Evolutionary conservation across 2,329 filamentous ascomycete species (phyloP).

Genomic region (Lasiodiplodia theobromae): DNA sequence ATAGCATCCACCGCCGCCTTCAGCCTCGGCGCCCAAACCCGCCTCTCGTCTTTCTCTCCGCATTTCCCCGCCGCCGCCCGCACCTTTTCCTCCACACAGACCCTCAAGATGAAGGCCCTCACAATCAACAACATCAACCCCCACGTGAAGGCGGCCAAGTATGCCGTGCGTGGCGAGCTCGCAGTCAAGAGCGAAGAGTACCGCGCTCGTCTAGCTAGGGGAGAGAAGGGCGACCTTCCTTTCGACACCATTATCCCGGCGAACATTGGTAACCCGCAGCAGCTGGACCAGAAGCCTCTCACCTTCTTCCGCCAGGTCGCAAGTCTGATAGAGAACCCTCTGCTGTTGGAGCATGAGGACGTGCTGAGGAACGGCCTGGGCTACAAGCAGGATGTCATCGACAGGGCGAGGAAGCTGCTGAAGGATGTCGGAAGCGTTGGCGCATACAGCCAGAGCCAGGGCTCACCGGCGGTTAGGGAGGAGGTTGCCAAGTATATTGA

Average conservation of each 20-base stretch:
- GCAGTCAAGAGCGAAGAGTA: conserved; percentile 93
- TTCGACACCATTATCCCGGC: conserved; percentile 93
- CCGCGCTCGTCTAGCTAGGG: conserved; percentile 71
- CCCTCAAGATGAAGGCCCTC: conserved; percentile 51
- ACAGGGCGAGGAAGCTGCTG: conserved; percentile 80
- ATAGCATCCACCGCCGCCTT: conserved; percentile 4
- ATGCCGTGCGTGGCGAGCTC: conserved; percentile 95
- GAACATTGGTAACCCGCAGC: conserved; percentile 99
- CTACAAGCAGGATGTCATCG: conserved; percentile 90
- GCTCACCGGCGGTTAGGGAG: conserved; percentile 83
- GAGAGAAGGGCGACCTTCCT: conserved; percentile 71
- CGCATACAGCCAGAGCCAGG: conserved; percentile 94
- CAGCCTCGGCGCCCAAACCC: neutral
- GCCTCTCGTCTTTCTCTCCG: neutral
- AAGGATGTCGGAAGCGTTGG: conserved; percentile 88
- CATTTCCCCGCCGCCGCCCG: conserved; percentile 13
- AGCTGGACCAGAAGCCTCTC: conserved; percentile 98
- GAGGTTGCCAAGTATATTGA: conserved; percentile 94
- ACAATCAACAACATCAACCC: conserved; percentile 91
- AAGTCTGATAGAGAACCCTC: conserved; percentile 89
- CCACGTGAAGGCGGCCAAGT: conserved; percentile 84
- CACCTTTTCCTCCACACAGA: conserved; percentile 19
- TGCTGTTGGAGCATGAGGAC: conserved; percentile 81
- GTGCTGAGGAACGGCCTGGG: conserved; percentile 77
- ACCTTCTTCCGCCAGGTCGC: conserved; percentile 98